phyloP scores from a whole-genome alignment of 768 basidiomycete genomes.

The Hygrophorus russula region DNA sequence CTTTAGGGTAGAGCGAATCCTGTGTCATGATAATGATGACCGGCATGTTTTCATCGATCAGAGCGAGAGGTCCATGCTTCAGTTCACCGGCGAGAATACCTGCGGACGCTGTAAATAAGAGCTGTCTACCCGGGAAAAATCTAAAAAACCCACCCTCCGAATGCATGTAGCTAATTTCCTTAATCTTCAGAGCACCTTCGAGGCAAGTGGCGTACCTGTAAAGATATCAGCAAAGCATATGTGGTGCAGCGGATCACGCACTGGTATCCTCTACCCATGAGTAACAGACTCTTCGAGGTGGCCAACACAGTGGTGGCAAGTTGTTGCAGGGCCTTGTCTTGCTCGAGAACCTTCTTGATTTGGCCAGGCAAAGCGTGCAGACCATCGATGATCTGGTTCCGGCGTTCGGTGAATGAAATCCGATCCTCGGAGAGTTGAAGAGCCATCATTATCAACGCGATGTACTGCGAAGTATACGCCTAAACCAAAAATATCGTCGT shows the following conservation, averaged over 20 bases:
- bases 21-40: slow-evolving; percentile 99
- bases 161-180: slow-evolving; percentile 95
- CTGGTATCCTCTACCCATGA: slow-evolving; percentile 99
- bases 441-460: slow-evolving; percentile 97
- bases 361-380: slow-evolving; percentile 83
- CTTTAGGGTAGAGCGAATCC: slow-evolving; percentile 97
- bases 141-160: slow-evolving; percentile 48
- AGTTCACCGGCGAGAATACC: slow-evolving; percentile 97
- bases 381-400: slow-evolving; percentile 88
- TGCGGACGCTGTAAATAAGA: slow-evolving; percentile 12
- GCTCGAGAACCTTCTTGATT: slow-evolving; percentile 79
- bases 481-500: slow-evolving; percentile 15
- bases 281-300: slow-evolving; percentile 74
- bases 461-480: slow-evolving; percentile 99
- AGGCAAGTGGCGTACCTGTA: slow-evolving; percentile 86
- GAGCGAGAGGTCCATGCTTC: slow-evolving; percentile 95
- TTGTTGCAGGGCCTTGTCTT: slow-evolving; percentile 66
- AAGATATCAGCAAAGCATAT: slow-evolving; percentile 3
- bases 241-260: slow-evolving; percentile 15
- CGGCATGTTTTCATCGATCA: slow-evolving; percentile 97
- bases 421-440: slow-evolving; percentile 96
- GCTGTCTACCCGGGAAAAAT: neutral
- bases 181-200: slow-evolving; percentile 98
- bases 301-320: slow-evolving; percentile 72
- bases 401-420: slow-evolving; percentile 82